Percentiles rank a stretch among this genome's conserved stretches.
Evolutionary conservation across 2,329 filamentous ascomycete species (phyloP).

Genomic region (Podosphaera fusca): DNA sequence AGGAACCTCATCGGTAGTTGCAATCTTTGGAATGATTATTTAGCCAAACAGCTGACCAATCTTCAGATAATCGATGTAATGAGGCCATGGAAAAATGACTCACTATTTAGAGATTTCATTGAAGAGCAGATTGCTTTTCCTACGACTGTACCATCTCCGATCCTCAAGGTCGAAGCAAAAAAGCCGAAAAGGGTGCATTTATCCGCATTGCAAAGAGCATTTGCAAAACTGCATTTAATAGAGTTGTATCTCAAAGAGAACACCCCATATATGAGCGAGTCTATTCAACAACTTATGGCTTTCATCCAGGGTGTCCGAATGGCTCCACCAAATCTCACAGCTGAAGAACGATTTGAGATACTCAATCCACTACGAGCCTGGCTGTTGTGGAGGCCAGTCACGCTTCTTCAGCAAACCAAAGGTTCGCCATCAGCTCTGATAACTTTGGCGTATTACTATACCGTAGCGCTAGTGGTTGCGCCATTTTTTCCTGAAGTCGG

Average conservation of each 20-base stretch:
- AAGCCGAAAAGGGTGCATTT: constrained; percentile 48
- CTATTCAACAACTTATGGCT: constrained; percentile 43
- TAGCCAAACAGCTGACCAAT: constrained; percentile 12
- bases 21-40: constrained; percentile 2
- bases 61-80: constrained; percentile 65
- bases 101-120: constrained; percentile 64
- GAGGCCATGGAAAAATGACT: constrained; percentile 78
- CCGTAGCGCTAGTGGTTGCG: constrained; percentile 66
- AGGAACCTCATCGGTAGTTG: constrained; percentile 63
- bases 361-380: constrained; percentile 73
- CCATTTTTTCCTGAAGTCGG: constrained; percentile 81
- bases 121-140: constrained; percentile 54
- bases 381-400: constrained; percentile 88
- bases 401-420: constrained; percentile 54
- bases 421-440: constrained; percentile 58
- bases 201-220: constrained; percentile 40
- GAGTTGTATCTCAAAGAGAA: constrained; percentile 45
- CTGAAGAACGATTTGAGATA: constrained; percentile 73
- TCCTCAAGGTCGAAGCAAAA: constrained; percentile 32
- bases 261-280: constrained; percentile 40
- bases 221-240: constrained; percentile 43
- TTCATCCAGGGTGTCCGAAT: constrained; percentile 53
- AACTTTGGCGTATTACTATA: constrained; percentile 79
- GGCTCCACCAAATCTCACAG: constrained; percentile 43
- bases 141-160: constrained; percentile 38